Percentiles rank a stretch among this genome's conserved stretches.
These are phyloP conservation scores for Tagetes erecta DNA, from an alignment of 129 eudicot species.

Conservation along the genomic window DNA sequence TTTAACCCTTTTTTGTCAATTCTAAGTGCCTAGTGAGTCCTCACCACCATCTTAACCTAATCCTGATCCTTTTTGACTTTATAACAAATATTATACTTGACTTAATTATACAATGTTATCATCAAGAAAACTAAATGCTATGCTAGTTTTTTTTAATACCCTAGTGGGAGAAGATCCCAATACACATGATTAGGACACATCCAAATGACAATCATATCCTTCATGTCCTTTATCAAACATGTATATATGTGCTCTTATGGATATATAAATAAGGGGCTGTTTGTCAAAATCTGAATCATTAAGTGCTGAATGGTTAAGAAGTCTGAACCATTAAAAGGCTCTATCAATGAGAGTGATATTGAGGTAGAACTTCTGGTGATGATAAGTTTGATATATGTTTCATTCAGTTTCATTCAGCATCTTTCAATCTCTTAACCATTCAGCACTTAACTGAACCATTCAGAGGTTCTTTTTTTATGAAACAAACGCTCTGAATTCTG, in stretches of 20 bases:
- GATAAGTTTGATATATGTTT: too few species aligned
- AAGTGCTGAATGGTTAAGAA: too few species aligned
- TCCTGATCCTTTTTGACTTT: conserved; percentile 36
- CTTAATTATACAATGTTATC: conserved; percentile 28
- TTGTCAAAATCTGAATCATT: not conserved
- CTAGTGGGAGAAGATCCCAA: conserved; percentile 37
- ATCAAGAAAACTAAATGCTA: conserved; percentile 32
- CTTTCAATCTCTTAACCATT: too few species aligned
- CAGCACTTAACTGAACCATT: too few species aligned
- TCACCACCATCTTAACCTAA: conserved; percentile 33
- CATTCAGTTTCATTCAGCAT: too few species aligned
- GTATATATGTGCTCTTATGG: not conserved
- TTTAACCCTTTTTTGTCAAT: conserved; percentile 15
- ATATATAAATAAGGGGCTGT: not conserved
- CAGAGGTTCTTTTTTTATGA: too few species aligned
- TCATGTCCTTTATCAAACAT: not conserved
- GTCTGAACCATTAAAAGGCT: too few species aligned
- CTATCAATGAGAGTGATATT: too few species aligned
- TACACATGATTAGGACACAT: conserved; percentile 42
- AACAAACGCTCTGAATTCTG: too few species aligned
- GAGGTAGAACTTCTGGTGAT: too few species aligned
- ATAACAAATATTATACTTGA: conserved; percentile 12
- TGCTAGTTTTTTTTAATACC: conserved; percentile 25
- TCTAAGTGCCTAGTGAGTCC: conserved; percentile 34
- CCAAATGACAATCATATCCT: conserved; percentile 16